Evolutionary conservation across 2,329 filamentous ascomycete genomes (phyloP).

Genomic region (Periglandula ipomoeae): DNA sequence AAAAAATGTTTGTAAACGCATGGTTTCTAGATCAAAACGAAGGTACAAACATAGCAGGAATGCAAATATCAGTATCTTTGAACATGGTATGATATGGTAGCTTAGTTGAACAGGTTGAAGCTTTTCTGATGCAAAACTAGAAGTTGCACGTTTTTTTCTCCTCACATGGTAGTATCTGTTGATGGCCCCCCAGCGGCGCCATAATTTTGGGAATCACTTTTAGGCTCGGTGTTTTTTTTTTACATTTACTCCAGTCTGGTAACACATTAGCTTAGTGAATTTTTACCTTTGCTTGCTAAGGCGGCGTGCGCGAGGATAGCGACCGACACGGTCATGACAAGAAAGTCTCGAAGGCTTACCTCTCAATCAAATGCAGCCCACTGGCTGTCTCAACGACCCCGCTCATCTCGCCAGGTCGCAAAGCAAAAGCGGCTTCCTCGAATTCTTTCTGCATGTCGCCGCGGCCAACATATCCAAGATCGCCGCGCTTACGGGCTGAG

Average conservation of each 20-base stretch:
- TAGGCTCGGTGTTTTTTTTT: not conserved
- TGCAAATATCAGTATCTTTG: not conserved
- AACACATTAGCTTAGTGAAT: not conserved
- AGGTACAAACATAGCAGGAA: not conserved
- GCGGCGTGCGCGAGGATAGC: no score
- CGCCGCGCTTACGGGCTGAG: constrained; percentile 86
- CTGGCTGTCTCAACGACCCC: constrained; percentile 84
- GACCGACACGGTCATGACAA: no score
- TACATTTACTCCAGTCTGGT: not conserved
- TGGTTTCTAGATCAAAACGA: not conserved
- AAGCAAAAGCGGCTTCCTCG: constrained; percentile 87
- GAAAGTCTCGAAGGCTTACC: constrained; percentile 51
- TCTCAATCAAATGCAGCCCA: constrained; percentile 90
- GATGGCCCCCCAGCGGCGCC: not conserved
- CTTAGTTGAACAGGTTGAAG: not conserved
- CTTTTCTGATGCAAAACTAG: not conserved
- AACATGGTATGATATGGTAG: not conserved
- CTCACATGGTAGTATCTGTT: not conserved
- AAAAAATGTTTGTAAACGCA: no score
- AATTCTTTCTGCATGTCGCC: constrained; percentile 99
- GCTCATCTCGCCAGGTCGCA: constrained; percentile 81
- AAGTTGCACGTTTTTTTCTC: not conserved
- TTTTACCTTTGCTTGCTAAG: not conserved
- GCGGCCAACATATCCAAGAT: constrained; percentile 87
- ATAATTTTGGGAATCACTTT: not conserved